Evolutionary conservation across 1,284 basidiomycete genomes (phyloP), one percentile per base, ranked within the genome.

Genomic region (Cryptococcus sp.): DNA sequence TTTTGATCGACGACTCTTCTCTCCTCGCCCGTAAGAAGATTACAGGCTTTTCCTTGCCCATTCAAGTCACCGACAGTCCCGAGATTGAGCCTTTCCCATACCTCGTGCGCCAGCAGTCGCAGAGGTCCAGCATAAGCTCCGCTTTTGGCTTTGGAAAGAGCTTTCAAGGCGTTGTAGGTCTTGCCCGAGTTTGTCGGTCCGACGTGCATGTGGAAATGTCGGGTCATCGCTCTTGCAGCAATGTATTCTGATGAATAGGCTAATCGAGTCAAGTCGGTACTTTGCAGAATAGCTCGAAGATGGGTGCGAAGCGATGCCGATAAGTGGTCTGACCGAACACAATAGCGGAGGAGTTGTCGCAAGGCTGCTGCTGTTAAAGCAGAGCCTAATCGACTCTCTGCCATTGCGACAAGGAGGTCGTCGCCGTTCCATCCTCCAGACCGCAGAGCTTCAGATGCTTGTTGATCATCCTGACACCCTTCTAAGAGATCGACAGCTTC

Each of bases 121-220:
- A 99, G 81, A 0, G 95, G 96, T 0, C 94, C 93, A 0, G 91
- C 91, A 68, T 97, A 99, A 1, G 90, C 82, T 1, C 94, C 95
- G 0, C 80, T 81, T 1, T 78, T 70, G 0, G 93, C 87, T 1
- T 85, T 84, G 1, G 91, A 89, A 1, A 99, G 83, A 0, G 93
- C 91, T 46, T 91, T 87, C 13, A 99, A 81, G 0, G 94, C 95
- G 68, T 89, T 88, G 74, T 98, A 88, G 0, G 94, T 99, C 80
- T 99, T 99, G 43, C 95, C 95, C 58, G 90, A 93, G 79, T 99
- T 99, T 37, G 95, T 99, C 0, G 95, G 95, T 0, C 95, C 95
- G 57, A 99, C 92, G 73, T 99, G 95, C 80, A 99, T 87, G 75
- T 95, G 89, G 64, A 98, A 82, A 68, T 88, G 88, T 19, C 95